phyloP scores from a whole-genome alignment of 192 early-diverging fungal species.

The Coemansia sp. region DNA sequence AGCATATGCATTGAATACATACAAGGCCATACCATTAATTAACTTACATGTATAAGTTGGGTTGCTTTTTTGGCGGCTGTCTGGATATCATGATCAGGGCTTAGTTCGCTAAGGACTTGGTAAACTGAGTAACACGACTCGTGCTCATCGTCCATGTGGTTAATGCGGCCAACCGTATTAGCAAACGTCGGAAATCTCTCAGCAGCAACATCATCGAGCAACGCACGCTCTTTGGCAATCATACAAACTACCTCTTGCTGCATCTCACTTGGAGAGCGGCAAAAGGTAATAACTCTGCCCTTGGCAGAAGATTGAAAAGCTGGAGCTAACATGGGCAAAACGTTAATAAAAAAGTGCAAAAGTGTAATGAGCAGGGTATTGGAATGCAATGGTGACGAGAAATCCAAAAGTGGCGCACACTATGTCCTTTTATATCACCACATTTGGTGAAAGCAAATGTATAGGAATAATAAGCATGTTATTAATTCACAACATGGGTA shows the following conservation, averaged over 20 bases:
- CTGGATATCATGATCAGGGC: conserved; percentile 55
- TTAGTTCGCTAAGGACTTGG: conserved; percentile 19
- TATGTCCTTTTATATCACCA: too few relatives aligned
- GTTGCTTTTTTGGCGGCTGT: conserved; percentile 60
- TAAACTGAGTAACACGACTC: neutral
- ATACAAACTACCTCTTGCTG: neutral
- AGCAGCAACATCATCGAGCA: neutral
- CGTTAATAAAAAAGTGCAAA: too few relatives aligned
- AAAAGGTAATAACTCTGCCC: neutral
- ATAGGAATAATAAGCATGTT: neutral
- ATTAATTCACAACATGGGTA: neutral
- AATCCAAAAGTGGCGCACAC: too few relatives aligned
- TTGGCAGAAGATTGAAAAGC: neutral
- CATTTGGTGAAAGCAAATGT: neutral
- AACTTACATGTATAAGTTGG: conserved; percentile 32
- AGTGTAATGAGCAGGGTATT: too few relatives aligned
- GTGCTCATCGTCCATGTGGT: neutral
- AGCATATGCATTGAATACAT: neutral
- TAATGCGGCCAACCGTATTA: conserved; percentile 1
- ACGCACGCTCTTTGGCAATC: neutral
- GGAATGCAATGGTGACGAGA: too few relatives aligned
- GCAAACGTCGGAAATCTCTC: conserved; percentile 5
- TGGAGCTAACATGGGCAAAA: neutral
- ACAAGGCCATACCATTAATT: neutral
- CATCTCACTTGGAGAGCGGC: neutral